Evolutionary conservation across 192 early-diverging fungal genomes (phyloP), one percentile per base, ranked within the genome.

Genomic region (Linderina pennispora): DNA sequence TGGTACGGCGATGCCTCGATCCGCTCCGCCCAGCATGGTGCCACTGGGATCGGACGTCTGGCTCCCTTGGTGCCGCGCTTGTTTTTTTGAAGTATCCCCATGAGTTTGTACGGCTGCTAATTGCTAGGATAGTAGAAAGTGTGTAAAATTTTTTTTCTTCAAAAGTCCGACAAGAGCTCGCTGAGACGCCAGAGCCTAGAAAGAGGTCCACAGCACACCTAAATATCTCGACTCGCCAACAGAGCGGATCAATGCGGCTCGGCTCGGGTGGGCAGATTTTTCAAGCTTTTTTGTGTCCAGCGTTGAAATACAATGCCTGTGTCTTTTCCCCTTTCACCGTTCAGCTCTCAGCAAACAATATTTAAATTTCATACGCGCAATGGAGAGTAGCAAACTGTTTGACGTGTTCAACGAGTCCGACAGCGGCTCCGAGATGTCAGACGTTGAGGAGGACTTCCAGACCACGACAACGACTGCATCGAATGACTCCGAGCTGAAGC

Each of bases 381-480:
- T 72, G 68, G 68, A 72, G 31, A 55, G 61, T 0, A 54, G 43
- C 26, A 56, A 31, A 36, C 47, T 72, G 35, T 72, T 72, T 52
- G 54, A 72, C 22, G 69, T 61, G 53, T 72, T 72, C 43, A 72
- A 72, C 36, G 69, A 61, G 37, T 37, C 48, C 0, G 58, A 57
- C 23, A 35, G 23, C 36, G 55, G 50, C 23, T 51, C 48, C 2
- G 37, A 40, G 19, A 58, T 37, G 9, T 65, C 63, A 10, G 63
- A 53, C 21, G 17, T 62, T 45, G 25, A 31, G 16, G 53, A 55
- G 23, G 25, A 2, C 31, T 13, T 10, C 15, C 13, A 38, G 31
- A 8, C 49, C 15, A 23, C 17, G 7, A 11, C 7, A 8, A 35
- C 23, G 20, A 15, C 4, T 18, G n/a, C n/a, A n/a, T n/a, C n/a